Conservation (phyloP, 805 yeast genomes). For the Spathaspora arborariae region DNA sequence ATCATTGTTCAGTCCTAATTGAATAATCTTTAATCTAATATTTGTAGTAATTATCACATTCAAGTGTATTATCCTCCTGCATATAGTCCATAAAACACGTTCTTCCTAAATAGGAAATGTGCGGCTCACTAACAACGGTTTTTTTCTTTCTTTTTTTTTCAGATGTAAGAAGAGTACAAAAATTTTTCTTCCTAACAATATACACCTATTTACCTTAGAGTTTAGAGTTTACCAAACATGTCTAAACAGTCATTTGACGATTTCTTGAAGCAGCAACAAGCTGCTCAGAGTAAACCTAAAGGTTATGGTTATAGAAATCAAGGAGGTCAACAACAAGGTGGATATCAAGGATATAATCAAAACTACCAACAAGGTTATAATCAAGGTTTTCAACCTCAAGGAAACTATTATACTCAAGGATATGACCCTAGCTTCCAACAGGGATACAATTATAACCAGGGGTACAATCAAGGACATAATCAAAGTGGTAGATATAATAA, state of each 20-base stretch:
- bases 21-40: too few relatives aligned
- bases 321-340: constrained; percentile 4
- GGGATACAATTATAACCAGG: constrained; percentile 1
- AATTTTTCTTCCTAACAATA: neutral
- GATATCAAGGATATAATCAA: neutral
- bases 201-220: too few relatives aligned
- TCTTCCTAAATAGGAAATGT: neutral
- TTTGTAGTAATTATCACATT: too few relatives aligned
- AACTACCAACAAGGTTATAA: constrained; percentile 4
- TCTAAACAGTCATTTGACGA: constrained; percentile 45
- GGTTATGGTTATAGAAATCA: constrained; percentile 24
- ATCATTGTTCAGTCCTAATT: too few relatives aligned
- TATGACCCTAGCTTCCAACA: constrained; percentile 10
- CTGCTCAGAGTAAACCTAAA: constrained; percentile 26
- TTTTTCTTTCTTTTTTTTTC: neutral
- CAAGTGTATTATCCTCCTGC: neutral
- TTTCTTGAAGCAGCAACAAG: constrained; percentile 46
- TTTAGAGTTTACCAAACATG: constrained; percentile 3
- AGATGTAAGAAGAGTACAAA: neutral
- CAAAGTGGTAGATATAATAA: constrained; percentile 4
- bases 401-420: constrained; percentile 11
- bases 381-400: constrained; percentile 9
- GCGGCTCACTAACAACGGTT: neutral
- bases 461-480: constrained; percentile 6
- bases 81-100: neutral